Evolutionary conservation across 2,329 filamentous ascomycete genomes (phyloP).

Genomic region (Phialophora expanda): DNA sequence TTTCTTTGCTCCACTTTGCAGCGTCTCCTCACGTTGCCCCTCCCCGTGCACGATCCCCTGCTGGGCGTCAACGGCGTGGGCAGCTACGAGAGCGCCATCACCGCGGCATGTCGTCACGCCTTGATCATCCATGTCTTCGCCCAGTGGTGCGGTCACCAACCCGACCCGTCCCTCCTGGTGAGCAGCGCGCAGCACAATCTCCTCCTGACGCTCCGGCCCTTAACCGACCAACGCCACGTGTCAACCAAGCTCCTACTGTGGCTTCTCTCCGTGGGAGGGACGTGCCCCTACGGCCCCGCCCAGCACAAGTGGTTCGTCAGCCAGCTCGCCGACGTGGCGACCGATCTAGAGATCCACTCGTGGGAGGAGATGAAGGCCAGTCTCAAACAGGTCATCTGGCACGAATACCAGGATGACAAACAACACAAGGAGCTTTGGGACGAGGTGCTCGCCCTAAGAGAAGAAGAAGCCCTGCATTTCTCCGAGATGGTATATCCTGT

Average conservation of each 20-base stretch:
- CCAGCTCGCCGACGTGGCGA: conserved; percentile 16
- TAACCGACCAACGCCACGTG: conserved; percentile 62
- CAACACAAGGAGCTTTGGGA: conserved; percentile 16
- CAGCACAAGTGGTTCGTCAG: conserved; percentile 20
- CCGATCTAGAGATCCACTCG: conserved; percentile 12
- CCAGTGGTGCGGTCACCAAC: conserved; percentile 20
- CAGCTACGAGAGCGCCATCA: conserved; percentile 15
- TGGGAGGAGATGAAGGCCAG: conserved; percentile 18
- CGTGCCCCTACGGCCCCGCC: conserved; percentile 15
- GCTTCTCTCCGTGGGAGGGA: conserved; percentile 49
- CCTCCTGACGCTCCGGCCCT: conserved; percentile 9
- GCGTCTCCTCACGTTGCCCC: conserved; percentile 19
- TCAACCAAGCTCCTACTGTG: conserved; percentile 65
- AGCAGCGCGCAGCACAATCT: conserved; percentile 21
- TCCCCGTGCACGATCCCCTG: conserved; percentile 9
- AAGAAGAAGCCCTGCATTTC: conserved; percentile 3
- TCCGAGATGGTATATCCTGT: conserved; percentile 14
- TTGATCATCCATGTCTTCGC: conserved; percentile 22
- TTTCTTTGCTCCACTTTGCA: conserved; percentile 19
- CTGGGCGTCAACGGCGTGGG: neutral
- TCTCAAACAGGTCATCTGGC: conserved; percentile 20
- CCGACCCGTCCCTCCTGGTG: conserved; percentile 20
- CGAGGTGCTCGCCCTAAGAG: conserved; percentile 7
- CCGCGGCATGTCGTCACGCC: conserved; percentile 18
- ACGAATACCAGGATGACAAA: conserved; percentile 23